Evolutionary conservation across 2,329 filamentous ascomycete genomes (phyloP), one percentile per base, ranked within the genome.

Genomic region (Apiospora hydei): DNA sequence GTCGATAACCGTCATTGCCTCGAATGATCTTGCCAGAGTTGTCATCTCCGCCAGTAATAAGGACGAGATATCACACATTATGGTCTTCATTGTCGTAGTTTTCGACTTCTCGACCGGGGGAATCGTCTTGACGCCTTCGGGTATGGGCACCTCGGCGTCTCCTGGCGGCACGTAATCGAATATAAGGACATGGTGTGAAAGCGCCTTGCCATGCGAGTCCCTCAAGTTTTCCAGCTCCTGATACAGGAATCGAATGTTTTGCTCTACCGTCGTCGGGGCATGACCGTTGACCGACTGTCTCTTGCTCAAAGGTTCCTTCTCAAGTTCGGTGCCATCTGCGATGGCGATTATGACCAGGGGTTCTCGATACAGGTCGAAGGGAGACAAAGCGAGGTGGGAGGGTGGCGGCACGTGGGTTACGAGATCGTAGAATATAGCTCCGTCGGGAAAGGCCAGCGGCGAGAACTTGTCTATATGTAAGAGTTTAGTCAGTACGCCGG

Each of bases 351-450:
- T 87, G 69, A 93, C 90, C 70, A 98, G 86, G 11, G 94, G 93
- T 81, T 97, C 94, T 77, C 95, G 90, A 81, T 94, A 97, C 61
- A 96, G 86, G 81, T 99, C 96, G 85, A 98, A 98, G 0, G 96
- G 95, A 49, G 93, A 93, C 53, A 97, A 84, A 26, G 94, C 89
- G 61, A 94, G 86, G 80, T 97, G 94, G 44, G 94, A 94, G 44
- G 91, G 88, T n/a, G 93, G 91, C 34, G 94, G 93, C 71, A 93
- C 86, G 78, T 94, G 92, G 73, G 93, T 94, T 72, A 93, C 91
- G 74, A 98, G 88, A 81, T 98, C 93, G 87, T 96, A 98, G 77
- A 98, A 88, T 73, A 98, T 92, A 78, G 92, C 91, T 73, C 96
- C 96, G 76, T 91, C 89, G 14, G 94, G 95, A 82, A 96, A 98